phyloP scores from a whole-genome alignment of 768 basidiomycete genomes.

The Tricholoma matsutake region DNA sequence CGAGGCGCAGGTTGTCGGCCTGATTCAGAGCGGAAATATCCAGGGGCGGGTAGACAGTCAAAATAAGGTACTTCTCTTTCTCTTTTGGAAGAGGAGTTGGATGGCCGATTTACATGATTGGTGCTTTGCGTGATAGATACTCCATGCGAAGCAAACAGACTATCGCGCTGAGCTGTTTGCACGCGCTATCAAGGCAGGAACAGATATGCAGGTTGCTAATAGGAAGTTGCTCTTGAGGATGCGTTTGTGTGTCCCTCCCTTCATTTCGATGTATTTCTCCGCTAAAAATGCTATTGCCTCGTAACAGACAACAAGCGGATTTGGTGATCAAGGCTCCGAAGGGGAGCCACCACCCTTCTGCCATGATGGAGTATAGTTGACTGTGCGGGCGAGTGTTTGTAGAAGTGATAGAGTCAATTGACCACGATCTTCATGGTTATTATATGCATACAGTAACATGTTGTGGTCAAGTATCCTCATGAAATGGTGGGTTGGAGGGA shows the following conservation, averaged over 20 bases:
- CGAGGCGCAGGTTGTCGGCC: slow-evolving; percentile 66
- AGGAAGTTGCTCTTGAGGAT: slow-evolving; percentile 79
- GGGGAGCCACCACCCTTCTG: slow-evolving; percentile 14
- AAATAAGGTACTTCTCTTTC: slow-evolving; percentile 59
- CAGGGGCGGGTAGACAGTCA: slow-evolving; percentile 85
- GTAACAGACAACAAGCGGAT: slow-evolving; percentile 73
- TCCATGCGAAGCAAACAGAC: slow-evolving; percentile 78
- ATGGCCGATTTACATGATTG: slow-evolving; percentile 1
- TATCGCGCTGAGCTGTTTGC: slow-evolving; percentile 75
- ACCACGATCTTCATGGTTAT: no score
- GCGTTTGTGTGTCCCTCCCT: slow-evolving; percentile 60
- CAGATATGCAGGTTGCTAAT: slow-evolving; percentile 69
- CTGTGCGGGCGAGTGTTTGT: neutral
- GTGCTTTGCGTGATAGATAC: slow-evolving; percentile 45
- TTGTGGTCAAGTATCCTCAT: no score
- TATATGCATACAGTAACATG: no score
- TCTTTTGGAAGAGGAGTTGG: neutral
- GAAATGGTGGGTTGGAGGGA: no score
- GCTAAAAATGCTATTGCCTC: neutral
- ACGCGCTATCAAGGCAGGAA: slow-evolving; percentile 69
- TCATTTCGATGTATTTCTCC: neutral
- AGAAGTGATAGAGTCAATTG: neutral
- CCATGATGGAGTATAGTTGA: neutral
- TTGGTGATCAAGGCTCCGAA: slow-evolving; percentile 68
- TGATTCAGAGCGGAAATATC: slow-evolving; percentile 78